Conservation (phyloP, 2,329 filamentous ascomycete genomes). For the Graphiopsis chlorocephala region DNA sequence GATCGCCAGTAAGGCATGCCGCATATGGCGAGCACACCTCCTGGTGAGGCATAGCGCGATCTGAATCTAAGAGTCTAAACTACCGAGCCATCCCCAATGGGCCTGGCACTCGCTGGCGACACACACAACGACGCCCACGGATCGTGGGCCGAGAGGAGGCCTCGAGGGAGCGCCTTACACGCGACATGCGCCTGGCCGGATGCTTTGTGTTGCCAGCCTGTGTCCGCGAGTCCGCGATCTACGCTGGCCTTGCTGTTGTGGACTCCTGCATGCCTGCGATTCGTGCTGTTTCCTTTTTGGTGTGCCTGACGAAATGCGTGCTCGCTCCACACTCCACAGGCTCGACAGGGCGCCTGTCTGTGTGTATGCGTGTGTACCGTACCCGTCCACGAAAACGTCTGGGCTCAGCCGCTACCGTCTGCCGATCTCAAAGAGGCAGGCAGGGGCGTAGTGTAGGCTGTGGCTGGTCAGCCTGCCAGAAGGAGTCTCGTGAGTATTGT, state of each 20-base stretch:
- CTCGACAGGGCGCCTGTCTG: constrained; percentile 11
- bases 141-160: constrained; percentile 1
- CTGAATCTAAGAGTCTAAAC: constrained; percentile 4
- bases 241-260: not conserved
- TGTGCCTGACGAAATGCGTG: constrained; percentile 6
- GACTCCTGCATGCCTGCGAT: not conserved
- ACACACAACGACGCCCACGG: not conserved
- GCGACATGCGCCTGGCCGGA: not conserved
- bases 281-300: constrained; percentile 14
- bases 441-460: constrained; percentile 4
- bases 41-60: constrained; percentile 9
- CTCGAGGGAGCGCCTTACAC: constrained; percentile 3
- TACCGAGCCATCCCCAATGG: not conserved
- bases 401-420: constrained; percentile 3
- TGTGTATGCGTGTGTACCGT: not conserved
- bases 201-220: not conserved
- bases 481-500: not conserved
- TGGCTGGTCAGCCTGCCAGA: not conserved
- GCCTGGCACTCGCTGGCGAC: not conserved
- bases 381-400: constrained; percentile 1
- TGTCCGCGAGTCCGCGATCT: not conserved
- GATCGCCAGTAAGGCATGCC: constrained; percentile 4
- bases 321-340: constrained; percentile 13
- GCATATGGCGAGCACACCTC: not conserved
- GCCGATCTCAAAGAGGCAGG: constrained; percentile 10